These are phyloP conservation scores for Tulasnella sp. DNA, from an alignment of 768 basidiomycete species.

Conservation along the genomic window DNA sequence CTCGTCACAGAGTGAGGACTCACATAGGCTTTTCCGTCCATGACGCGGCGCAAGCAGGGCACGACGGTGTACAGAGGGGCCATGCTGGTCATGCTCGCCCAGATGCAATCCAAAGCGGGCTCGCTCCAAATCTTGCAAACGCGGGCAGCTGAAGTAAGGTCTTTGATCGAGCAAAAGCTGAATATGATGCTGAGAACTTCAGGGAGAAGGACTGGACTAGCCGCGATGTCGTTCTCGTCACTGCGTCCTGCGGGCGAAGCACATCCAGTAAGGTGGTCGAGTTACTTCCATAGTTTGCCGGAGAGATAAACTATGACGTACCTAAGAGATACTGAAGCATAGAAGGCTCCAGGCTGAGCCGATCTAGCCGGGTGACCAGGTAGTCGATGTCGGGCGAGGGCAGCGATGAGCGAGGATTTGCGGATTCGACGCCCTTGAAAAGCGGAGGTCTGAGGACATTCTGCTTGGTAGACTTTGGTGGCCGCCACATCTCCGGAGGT, in stretches of 20 bases:
- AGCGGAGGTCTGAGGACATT: background rate
- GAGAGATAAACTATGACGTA: background rate
- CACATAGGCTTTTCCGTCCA: background rate
- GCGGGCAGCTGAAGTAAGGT: background rate
- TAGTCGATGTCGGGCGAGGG: background rate
- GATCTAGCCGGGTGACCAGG: background rate
- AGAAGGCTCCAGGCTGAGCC: background rate
- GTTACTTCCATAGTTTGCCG: background rate
- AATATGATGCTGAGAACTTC: background rate
- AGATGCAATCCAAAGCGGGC: background rate
- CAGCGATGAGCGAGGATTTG: background rate
- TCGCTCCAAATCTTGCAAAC: background rate
- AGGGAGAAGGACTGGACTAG: background rate
- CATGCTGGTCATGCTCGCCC: background rate
- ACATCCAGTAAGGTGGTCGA: background rate
- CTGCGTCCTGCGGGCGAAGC: background rate
- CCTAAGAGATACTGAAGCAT: background rate
- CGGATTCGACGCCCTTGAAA: background rate
- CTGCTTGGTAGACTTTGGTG: background rate
- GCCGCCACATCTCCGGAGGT: slow-evolving; percentile 3
- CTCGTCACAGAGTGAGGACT: background rate
- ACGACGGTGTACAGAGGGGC: background rate
- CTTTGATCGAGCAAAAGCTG: background rate
- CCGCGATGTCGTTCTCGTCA: background rate
- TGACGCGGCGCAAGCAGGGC: background rate